Conservation (phyloP, 2,329 filamentous ascomycete species). For the Colletotrichum sp. region DNA sequence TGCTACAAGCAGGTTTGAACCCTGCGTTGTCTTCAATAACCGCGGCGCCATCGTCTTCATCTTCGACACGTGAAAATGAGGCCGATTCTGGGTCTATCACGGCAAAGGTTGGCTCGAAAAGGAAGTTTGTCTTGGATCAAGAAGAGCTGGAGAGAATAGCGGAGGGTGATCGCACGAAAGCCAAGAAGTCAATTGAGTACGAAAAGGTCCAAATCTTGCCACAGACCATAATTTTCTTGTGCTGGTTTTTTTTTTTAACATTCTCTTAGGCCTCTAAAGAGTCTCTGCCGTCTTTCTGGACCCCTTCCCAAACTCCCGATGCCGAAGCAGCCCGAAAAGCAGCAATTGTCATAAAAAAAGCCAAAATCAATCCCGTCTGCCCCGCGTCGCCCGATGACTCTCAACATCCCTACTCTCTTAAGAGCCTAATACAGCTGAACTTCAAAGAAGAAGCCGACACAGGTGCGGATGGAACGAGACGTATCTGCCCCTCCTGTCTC, state of each 20-base stretch:
- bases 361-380: conserved; percentile 75
- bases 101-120: conserved; percentile 51
- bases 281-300: conserved; percentile 87
- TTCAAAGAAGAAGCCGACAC: conserved; percentile 73
- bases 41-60: neutral
- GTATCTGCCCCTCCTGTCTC: conserved; percentile 82
- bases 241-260: neutral
- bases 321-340: conserved; percentile 31
- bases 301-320: conserved; percentile 79
- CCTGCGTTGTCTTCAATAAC: neutral
- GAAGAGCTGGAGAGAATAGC: conserved; percentile 76
- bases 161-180: conserved; percentile 70
- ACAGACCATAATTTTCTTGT: neutral
- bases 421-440: conserved; percentile 74
- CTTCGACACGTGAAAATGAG: neutral
- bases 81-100: neutral
- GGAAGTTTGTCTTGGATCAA: conserved; percentile 82
- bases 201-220: conserved; percentile 63
- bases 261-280: conserved; percentile 11
- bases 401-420: conserved; percentile 78
- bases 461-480: conserved; percentile 46
- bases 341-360: conserved; percentile 49
- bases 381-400: conserved; percentile 72
- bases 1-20: conserved; percentile 74
- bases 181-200: conserved; percentile 71